Evolutionary conservation across 2,329 filamentous ascomycete genomes (phyloP), one percentile per base, ranked within the genome.

Genomic region (Emmonsiellopsis sp.): DNA sequence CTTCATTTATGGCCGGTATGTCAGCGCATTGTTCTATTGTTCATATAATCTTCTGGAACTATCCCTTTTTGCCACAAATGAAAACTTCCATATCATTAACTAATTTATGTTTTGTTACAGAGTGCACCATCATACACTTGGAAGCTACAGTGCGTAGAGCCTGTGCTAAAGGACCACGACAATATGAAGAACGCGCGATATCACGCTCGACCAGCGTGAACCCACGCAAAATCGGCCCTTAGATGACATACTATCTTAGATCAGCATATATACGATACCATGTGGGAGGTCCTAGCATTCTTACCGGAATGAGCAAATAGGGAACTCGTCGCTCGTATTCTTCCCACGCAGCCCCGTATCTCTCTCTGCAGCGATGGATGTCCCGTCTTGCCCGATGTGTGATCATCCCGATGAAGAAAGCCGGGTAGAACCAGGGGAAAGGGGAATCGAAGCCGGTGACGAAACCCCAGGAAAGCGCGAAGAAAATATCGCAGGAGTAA

Each of bases 381-480:
- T 94, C 89, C 55, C 89, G 79, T 59, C 75, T 75, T 5, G 87
- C 85, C 53, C 89, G 84, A 69, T 93, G 89, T 7, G 82, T 76
- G 63, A 93, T 92, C 87, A 91, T 92, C 60, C 73, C 72, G 15
- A 76, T 76, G 68, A 94, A 93, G 75, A 94, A 93, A 31, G 87
- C 70, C 0, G 87, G 85, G 67, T 93, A 92, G 71, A 94, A 93
- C 87, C 88, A 94, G 0, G 89, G 89, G 71, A 92, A 91, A 0
- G 88, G 87, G 64, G 45, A 55, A 35, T 76, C 76, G 72, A 92
- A 90, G 7, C 88, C 88, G 2, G 86, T 89, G 60, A 92, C 84
- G n/a, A 90, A 70, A 16, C 84, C 88, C 87, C 88, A 93, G 57
- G 77, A 80, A 53, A 87, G 67, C 4, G 88, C 85, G 63, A 92